phyloP scores from a whole-genome alignment of 192 early-diverging fungal genomes.

The Chytriomyces hyalinus region DNA sequence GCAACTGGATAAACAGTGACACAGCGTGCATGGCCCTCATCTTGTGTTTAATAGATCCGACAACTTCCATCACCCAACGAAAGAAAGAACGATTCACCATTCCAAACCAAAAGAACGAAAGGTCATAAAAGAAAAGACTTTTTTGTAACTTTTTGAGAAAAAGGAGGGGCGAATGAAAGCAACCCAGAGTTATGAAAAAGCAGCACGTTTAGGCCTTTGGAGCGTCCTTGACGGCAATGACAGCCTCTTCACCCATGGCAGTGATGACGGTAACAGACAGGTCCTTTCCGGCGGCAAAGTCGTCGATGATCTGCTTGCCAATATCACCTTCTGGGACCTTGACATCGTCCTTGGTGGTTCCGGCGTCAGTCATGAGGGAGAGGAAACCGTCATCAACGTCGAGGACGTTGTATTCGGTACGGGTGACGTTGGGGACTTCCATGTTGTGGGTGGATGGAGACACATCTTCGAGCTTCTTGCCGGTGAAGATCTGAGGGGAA shows the following conservation, averaged over 20 bases:
- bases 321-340: slow-evolving; percentile 86
- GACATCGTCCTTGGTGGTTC: slow-evolving; percentile 94
- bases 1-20: too few relatives aligned
- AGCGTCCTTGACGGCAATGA: slow-evolving; percentile 80
- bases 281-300: slow-evolving; percentile 82
- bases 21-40: too few relatives aligned
- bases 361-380: slow-evolving; percentile 78
- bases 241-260: slow-evolving; percentile 93
- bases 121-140: background rate
- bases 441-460: slow-evolving; percentile 99
- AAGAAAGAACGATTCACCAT: background rate
- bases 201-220: slow-evolving; percentile 49
- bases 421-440: slow-evolving; percentile 94
- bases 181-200: background rate
- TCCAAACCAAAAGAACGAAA: slow-evolving; percentile 5
- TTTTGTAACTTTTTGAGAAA: background rate
- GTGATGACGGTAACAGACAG: slow-evolving; percentile 80
- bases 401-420: slow-evolving; percentile 83
- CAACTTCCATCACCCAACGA: too few relatives aligned
- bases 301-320: slow-evolving; percentile 72
- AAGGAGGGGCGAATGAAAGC: background rate
- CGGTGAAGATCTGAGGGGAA: slow-evolving; percentile 83
- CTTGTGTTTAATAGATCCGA: too few relatives aligned
- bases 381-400: slow-evolving; percentile 92
- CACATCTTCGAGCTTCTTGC: slow-evolving; percentile 98